A percentile compares a stretch with the other conserved stretches of the same genome.
phyloP scores from a whole-genome alignment of 2,329 filamentous ascomycete genomes.

The Fusarium subglutinans region DNA sequence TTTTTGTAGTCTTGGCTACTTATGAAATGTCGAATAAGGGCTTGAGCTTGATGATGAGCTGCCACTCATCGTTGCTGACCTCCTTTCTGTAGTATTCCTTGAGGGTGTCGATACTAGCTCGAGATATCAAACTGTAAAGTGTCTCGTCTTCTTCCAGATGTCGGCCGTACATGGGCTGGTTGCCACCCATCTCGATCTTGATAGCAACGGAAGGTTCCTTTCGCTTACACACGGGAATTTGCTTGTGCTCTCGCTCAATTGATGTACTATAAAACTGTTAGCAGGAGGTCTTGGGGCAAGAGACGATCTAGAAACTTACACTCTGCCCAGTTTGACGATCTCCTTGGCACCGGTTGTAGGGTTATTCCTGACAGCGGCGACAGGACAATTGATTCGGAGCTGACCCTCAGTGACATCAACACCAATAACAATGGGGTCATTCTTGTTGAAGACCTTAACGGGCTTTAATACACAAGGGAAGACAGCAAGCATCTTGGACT shows the following conservation, averaged over 20 bases:
- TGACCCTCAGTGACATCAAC: conserved; percentile 94
- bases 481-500: conserved; percentile 93
- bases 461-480: conserved; percentile 94
- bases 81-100: conserved; percentile 95
- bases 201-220: conserved; percentile 96
- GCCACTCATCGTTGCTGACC: conserved; percentile 92
- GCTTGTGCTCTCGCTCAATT: conserved; percentile 98
- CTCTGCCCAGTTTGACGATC: conserved; percentile 85
- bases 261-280: conserved; percentile 71
- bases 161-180: conserved; percentile 93
- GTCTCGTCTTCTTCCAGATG: conserved; percentile 92
- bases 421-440: conserved; percentile 91
- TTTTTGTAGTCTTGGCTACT: conserved; percentile 28
- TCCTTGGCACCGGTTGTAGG: conserved; percentile 83
- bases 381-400: conserved; percentile 86
- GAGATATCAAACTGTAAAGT: conserved; percentile 87
- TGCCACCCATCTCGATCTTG: conserved; percentile 93
- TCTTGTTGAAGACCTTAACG: conserved; percentile 98
- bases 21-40: conserved; percentile 88
- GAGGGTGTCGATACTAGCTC: conserved; percentile 89
- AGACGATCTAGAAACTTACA: conserved; percentile 70
- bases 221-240: conserved; percentile 90
- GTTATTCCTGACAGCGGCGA: conserved; percentile 87
- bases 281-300: conserved; percentile 35
- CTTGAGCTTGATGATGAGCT: conserved; percentile 94